Evolutionary conservation across 2,329 filamentous ascomycete species (phyloP).

Genomic region (Beauveria brongniartii): DNA sequence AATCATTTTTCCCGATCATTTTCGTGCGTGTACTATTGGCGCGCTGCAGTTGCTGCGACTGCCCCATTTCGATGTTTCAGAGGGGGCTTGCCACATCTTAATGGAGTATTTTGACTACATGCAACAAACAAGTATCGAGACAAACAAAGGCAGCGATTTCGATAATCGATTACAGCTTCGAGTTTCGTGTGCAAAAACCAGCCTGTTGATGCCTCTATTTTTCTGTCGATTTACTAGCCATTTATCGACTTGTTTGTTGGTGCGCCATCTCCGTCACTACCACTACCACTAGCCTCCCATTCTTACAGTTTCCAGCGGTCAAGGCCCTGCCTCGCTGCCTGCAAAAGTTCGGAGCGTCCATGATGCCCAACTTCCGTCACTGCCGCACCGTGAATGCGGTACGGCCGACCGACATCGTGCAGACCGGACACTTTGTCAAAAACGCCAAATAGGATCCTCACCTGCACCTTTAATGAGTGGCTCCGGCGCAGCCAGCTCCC

Average conservation of each 20-base stretch:
- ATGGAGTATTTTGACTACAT: neutral
- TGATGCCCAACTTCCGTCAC: neutral
- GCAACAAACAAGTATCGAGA: neutral
- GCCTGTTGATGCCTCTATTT: neutral
- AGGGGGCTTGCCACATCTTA: neutral
- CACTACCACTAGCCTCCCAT: too few species aligned
- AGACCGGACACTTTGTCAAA: constrained; percentile 13
- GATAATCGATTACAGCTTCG: constrained; percentile 20
- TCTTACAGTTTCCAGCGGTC: neutral
- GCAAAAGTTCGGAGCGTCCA: neutral
- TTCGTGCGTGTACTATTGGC: constrained; percentile 10
- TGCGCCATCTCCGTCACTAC: too few species aligned
- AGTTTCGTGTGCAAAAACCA: neutral
- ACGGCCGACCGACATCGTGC: neutral
- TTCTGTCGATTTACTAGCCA: too few species aligned
- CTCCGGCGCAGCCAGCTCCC: constrained; percentile 16
- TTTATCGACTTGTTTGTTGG: too few species aligned
- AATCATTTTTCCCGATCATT: constrained; percentile 10
- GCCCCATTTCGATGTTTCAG: neutral
- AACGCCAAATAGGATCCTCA: constrained; percentile 19
- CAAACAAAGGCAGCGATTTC: constrained; percentile 35
- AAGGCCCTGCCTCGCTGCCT: neutral
- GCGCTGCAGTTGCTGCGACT: neutral
- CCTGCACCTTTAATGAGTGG: constrained; percentile 23
- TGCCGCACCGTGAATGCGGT: neutral